These are phyloP conservation scores for Thuja plicata DNA, from an alignment of 83 land plant genomes.

Conservation along the genomic window DNA sequence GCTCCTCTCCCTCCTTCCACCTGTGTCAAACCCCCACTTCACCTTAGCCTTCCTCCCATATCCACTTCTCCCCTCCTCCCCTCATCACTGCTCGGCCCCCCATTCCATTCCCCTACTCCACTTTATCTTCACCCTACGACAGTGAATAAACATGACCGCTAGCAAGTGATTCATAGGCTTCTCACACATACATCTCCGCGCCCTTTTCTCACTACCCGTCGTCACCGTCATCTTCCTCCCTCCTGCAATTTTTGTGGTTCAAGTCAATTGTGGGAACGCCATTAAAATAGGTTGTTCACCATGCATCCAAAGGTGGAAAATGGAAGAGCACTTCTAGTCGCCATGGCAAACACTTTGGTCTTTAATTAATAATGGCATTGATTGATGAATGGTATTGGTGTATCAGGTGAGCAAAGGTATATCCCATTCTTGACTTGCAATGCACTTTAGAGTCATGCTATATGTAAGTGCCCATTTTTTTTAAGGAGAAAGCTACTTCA, in stretches of 20 bases:
- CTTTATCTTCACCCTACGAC: no score
- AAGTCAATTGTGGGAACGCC: not conserved
- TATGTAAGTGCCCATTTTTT: not conserved
- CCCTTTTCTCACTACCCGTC: not conserved
- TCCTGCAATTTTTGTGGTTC: not conserved
- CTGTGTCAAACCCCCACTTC: no score
- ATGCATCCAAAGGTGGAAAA: slow-evolving; percentile 2
- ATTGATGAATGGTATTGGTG: not conserved
- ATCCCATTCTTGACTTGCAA: slow-evolving; percentile 10
- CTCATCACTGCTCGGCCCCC: no score
- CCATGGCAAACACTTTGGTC: not conserved
- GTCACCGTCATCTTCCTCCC: not conserved
- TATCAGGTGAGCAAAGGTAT: not conserved
- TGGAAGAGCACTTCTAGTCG: not conserved
- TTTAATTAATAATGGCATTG: not conserved
- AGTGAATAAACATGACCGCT: slow-evolving; percentile 42
- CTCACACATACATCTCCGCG: not conserved
- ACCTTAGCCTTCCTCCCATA: no score
- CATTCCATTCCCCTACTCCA: no score
- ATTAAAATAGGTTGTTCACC: not conserved
- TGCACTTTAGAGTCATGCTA: not conserved
- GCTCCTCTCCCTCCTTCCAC: no score
- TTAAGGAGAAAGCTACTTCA: no score
- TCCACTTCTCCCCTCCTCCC: no score
- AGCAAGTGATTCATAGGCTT: slow-evolving; percentile 43